Evolutionary conservation across 108 stramenopile species (phyloP).

Genomic region (Discostella stelligeroides): DNA sequence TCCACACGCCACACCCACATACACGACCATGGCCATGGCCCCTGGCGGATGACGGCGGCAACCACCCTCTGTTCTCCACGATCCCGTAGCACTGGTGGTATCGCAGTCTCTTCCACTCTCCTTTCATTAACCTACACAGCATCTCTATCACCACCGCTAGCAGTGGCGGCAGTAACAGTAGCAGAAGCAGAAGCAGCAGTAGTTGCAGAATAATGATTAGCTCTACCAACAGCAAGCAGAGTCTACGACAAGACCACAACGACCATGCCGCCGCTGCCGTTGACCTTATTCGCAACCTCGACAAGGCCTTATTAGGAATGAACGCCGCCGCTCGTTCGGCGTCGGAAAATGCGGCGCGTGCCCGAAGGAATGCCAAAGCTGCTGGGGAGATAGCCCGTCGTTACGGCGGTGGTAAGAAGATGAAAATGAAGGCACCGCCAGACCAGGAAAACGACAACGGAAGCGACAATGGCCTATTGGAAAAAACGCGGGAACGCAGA

Average conservation of each 20-base stretch:
- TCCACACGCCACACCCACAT: too few species aligned
- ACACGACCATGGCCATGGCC: too few species aligned
- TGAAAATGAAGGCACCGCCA: neutral
- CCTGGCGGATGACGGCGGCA: too few species aligned
- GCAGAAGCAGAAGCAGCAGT: too few species aligned
- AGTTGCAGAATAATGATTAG: too few species aligned
- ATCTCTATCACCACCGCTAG: too few species aligned
- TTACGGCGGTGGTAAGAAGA: conserved; percentile 17
- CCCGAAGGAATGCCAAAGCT: conserved; percentile 67
- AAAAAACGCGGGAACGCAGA: conserved; percentile 37
- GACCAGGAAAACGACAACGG: neutral
- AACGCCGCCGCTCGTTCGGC: conserved; percentile 51
- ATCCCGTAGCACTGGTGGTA: too few species aligned
- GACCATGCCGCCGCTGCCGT: conserved; percentile 55
- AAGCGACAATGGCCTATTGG: conserved; percentile 12
- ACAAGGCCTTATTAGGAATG: conserved; percentile 65
- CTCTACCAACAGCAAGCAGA: too few species aligned
- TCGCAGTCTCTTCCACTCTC: too few species aligned
- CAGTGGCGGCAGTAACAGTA: too few species aligned
- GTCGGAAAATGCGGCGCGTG: conserved; percentile 67
- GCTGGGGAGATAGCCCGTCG: conserved; percentile 76
- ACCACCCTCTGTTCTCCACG: too few species aligned
- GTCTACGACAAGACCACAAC: neutral
- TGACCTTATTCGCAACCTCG: conserved; percentile 70
- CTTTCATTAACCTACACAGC: too few species aligned